phyloP scores from a whole-genome alignment of 768 basidiomycete genomes.

The Galerina sulciceps region DNA sequence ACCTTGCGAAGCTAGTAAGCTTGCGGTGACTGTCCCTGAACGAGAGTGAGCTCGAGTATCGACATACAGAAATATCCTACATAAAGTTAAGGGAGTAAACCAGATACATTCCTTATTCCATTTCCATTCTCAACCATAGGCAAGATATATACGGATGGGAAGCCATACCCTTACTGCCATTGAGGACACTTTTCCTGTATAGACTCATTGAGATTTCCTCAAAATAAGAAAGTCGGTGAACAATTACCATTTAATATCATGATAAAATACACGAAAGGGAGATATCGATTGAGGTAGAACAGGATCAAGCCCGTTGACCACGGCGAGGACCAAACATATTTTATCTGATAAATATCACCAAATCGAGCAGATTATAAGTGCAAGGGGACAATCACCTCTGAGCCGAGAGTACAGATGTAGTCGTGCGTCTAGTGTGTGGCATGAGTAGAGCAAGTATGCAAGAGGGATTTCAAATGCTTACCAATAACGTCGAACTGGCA shows the following conservation, averaged over 20 bases:
- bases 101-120: too few species aligned
- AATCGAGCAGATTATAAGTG: too few species aligned
- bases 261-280: conserved; percentile 1
- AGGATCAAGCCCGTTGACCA: background rate
- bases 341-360: background rate
- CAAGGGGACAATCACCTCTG: background rate
- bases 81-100: background rate
- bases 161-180: too few species aligned
- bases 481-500: background rate
- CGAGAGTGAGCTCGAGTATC: background rate
- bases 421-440: background rate
- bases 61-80: background rate
- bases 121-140: too few species aligned
- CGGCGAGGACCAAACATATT: conserved; percentile 3
- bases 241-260: background rate
- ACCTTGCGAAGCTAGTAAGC: background rate
- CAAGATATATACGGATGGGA: too few species aligned
- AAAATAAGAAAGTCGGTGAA: background rate
- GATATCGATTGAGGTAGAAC: conserved; percentile 6
- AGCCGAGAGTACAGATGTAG: background rate
- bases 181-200: too few species aligned
- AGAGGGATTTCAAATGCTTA: background rate
- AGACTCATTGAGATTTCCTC: too few species aligned
- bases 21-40: background rate
- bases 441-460: background rate